Evolutionary conservation across 169 alveolate species (phyloP).

Genomic region (Theileria equi): DNA sequence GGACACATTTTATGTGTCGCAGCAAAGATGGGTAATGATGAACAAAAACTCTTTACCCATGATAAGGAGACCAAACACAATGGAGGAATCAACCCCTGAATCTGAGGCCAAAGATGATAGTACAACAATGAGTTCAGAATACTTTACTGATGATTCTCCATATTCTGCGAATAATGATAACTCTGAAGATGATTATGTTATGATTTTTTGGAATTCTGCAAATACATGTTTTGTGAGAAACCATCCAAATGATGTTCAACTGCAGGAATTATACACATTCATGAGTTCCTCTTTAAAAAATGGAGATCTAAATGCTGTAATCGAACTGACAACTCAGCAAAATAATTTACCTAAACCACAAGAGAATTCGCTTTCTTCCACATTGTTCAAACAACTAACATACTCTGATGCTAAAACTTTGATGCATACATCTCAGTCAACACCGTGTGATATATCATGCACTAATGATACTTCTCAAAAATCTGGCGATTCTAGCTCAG

Average conservation of each 20-base stretch:
- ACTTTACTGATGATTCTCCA: not conserved
- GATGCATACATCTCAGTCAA: not conserved
- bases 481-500: not conserved
- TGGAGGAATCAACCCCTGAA: constrained; percentile 4
- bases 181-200: constrained; percentile 30
- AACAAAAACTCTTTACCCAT: constrained; percentile 12
- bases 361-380: too few species aligned
- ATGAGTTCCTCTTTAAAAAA: constrained; percentile 18
- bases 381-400: not conserved
- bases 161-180: not conserved
- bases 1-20: constrained; percentile 51
- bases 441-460: not conserved
- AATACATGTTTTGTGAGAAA: constrained; percentile 35
- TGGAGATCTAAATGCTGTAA: constrained; percentile 2
- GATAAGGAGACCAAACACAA: not conserved
- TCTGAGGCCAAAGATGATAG: constrained; percentile 5
- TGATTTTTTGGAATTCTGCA: constrained; percentile 56
- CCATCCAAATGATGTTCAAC: constrained; percentile 49
- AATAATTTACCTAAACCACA: too few species aligned
- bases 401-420: constrained; percentile 3
- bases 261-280: constrained; percentile 39
- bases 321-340: too few species aligned
- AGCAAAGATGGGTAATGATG: constrained; percentile 53
- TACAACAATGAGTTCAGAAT: constrained; percentile 1
- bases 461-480: not conserved